Base-by-base conservation (phyloP, 2,329 filamentous ascomycete species). In the Colletotrichum filicis region DNA sequence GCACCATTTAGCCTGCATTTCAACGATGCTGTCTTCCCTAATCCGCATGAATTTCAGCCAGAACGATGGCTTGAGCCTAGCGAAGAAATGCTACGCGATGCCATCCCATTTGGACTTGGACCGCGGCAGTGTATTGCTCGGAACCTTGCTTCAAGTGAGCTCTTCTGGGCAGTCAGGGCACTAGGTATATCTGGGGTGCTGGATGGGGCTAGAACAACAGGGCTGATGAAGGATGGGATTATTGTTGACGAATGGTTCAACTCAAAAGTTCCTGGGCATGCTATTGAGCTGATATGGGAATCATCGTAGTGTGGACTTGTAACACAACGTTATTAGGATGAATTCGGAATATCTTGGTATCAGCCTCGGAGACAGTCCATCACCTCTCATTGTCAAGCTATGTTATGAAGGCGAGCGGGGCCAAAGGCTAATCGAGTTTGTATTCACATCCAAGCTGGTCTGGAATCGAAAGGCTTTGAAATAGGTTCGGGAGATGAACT, bases 211-310 rank as follows among this genome's bases (percentile, higher is more conserved):
- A 32, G 24, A 2, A 19, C 62, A n/a, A 46, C 62, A 5, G 62
- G 62, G 5, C 52, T 52, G 2, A 56, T 56, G 52, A 30, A 57
- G 32, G 32, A 65, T n/a, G 52, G 52, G 5, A 65, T 65, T 3
- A 4, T 65, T 46, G 24, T 65, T 30, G 62, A 65, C 6, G 62
- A 65, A 7, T 65, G 62, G 62, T 57, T 65, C 22, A 65, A 65
- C 19, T 56, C 62, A 1, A 65, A 65, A 19, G 62, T 65, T 9
- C 62, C 52, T 4, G 52, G 62, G 1, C 62, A 65, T 22, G 52
- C 52, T 14, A 65, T 65, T 16, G 62, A 65, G 22, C 32, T 65
- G 52, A n/a, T 24, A 0, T 65, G 62, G 52, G 12, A 19, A 12
- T 49, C 42, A 1, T 19, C 8, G 7, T 12, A 28, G 12, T 22